These are phyloP conservation scores for Hortaea werneckii DNA, from an alignment of 2,329 filamentous ascomycete genomes.

Conservation along the genomic window DNA sequence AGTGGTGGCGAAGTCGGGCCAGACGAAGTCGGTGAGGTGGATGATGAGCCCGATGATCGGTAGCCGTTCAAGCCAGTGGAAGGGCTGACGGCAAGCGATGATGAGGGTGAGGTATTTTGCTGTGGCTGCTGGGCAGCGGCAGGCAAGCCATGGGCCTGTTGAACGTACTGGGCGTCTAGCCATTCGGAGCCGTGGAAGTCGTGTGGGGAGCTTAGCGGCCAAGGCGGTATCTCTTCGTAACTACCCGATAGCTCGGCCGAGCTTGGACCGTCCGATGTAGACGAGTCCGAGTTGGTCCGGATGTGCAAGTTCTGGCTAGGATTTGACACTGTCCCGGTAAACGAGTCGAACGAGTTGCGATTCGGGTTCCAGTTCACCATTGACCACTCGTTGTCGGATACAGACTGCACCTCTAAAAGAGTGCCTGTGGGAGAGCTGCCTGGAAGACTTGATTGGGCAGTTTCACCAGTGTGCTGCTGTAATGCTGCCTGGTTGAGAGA, in stretches of 20 bases:
- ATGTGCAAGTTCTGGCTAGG: slow-evolving; percentile 83
- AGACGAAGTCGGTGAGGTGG: slow-evolving; percentile 24
- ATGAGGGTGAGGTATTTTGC: slow-evolving; percentile 11
- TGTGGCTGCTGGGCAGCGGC: slow-evolving; percentile 19
- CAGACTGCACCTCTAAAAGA: slow-evolving; percentile 75
- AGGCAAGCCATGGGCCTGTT: slow-evolving; percentile 22
- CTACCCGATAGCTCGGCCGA: slow-evolving; percentile 59
- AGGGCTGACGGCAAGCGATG: slow-evolving; percentile 22
- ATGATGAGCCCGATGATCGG: slow-evolving; percentile 20
- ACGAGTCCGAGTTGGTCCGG: slow-evolving; percentile 77
- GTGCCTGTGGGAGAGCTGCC: slow-evolving; percentile 65
- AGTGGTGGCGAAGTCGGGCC: slow-evolving; percentile 38
- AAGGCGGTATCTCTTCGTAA: slow-evolving; percentile 65
- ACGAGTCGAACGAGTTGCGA: slow-evolving; percentile 56
- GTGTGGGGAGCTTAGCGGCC: slow-evolving; percentile 71
- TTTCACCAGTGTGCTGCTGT: slow-evolving; percentile 33
- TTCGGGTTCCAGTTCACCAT: slow-evolving; percentile 55
- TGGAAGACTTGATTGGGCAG: slow-evolving; percentile 29
- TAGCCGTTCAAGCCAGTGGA: slow-evolving; percentile 14
- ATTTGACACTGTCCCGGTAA: slow-evolving; percentile 65
- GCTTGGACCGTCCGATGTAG: slow-evolving; percentile 52
- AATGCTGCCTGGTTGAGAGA: slow-evolving; percentile 36
- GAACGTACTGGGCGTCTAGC: slow-evolving; percentile 49
- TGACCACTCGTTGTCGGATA: slow-evolving; percentile 86
- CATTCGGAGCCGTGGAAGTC: slow-evolving; percentile 57